Evolutionary conservation across 192 early-diverging fungal species (phyloP), one percentile per base, ranked within the genome.

Genomic region (Backusella sp.): DNA sequence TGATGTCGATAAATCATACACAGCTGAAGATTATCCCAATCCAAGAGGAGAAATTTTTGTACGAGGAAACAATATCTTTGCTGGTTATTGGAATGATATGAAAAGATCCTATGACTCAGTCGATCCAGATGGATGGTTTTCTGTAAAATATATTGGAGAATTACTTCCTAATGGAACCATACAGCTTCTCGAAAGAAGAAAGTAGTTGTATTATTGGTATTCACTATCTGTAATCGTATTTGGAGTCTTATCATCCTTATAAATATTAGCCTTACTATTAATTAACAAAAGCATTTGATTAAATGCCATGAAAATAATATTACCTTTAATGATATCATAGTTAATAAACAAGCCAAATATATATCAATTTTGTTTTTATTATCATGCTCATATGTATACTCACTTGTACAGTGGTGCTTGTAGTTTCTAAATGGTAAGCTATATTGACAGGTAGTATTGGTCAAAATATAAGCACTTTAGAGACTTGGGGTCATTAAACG

Each of bases 31-130:
- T 82, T 77, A 77, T 68, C 92, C 93, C 6, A 87, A 83, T 74
- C 91, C 95, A 21, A 90, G 97, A 36, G 96, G 96, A 68, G 96
- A 98, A 84, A 87, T 98, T 78, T 93, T 88, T 85, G 79, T 97
- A 36, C 89, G 94, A 39, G 96, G 96, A 2, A 76, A 81, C 28
- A 88, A 87, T 73, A 88, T 94, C 35, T 94, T 96, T 84, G 85
- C 83, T 72, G 94, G 95, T 4, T 98, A 97, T 82, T 94, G 89
- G 85, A 92, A 94, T 77, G 89, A 91, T 70, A 84, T 83, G 12
- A 83, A 84, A n/a, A 89, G 93, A 72, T 95, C 96, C 8, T 66
- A 69, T 34, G 92, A 94, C 79, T 82, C 88, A 12, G 78, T 97
- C 30, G 88, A 92, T 56, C 81, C 81, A 14, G 94, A 96, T 82